Evolutionary conservation across 768 basidiomycete genomes (phyloP).

Genomic region (Albatrellus ellisii): DNA sequence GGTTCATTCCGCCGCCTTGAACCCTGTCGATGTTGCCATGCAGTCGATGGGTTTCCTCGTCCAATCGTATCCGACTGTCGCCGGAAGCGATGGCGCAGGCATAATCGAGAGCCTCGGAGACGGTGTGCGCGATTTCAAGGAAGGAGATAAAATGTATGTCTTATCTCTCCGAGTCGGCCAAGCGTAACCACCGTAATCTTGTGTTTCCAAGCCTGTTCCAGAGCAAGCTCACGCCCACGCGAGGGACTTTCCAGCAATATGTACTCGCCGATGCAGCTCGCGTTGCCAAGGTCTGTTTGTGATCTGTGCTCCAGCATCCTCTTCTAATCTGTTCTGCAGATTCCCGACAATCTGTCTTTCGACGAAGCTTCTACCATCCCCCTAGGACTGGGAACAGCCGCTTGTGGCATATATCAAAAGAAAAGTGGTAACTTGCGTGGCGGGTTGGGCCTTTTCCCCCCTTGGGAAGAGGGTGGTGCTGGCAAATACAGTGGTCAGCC

Average conservation of each 20-base stretch:
- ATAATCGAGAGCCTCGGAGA: constrained; percentile 17
- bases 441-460: constrained; percentile 28
- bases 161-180: not conserved
- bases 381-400: constrained; percentile 32
- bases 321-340: constrained; percentile 16
- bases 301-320: not conserved
- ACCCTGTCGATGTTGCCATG: constrained; percentile 12
- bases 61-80: constrained; percentile 13
- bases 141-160: constrained; percentile 17
- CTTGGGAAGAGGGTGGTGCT: constrained; percentile 23
- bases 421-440: constrained; percentile 14
- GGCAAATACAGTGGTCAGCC: constrained; percentile 31
- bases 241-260: constrained; percentile 14
- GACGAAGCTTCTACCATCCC: constrained; percentile 38
- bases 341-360: constrained; percentile 33
- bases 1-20: constrained; percentile 10
- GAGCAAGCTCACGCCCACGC: not conserved
- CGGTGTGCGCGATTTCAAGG: constrained; percentile 15
- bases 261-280: constrained; percentile 10
- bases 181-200: not conserved
- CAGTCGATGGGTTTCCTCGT: constrained; percentile 11
- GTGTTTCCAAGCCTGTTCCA: constrained; percentile 6
- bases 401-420: constrained; percentile 32
- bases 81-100: constrained; percentile 17
- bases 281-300: constrained; percentile 10